These are phyloP conservation scores for Tricholoma matsutake DNA, from an alignment of 768 basidiomycete genomes.

Conservation along the genomic window DNA sequence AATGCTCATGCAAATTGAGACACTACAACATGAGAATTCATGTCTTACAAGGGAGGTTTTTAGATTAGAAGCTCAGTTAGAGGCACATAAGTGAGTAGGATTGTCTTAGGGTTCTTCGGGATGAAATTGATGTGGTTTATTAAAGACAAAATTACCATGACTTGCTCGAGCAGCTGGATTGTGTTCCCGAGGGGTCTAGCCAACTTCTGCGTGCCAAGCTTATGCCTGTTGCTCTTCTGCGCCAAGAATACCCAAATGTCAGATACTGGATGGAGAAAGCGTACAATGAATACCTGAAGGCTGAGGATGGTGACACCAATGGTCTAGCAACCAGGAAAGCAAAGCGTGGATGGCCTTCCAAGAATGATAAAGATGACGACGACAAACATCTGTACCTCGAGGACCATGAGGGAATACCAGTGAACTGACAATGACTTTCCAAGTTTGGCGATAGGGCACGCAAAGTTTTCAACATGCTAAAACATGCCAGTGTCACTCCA, in stretches of 20 bases:
- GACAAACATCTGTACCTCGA: constrained; percentile 13
- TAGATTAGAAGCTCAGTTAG: too few species aligned
- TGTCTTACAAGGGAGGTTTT: neutral
- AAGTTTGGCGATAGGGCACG: constrained; percentile 7
- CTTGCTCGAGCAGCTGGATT: neutral
- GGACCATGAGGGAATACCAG: too few species aligned
- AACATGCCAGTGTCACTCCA: neutral
- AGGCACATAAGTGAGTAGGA: neutral
- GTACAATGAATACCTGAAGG: too few species aligned
- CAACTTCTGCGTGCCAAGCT: too few species aligned
- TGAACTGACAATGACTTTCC: too few species aligned
- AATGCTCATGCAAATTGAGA: neutral
- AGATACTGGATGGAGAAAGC: constrained; percentile 7
- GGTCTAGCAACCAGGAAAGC: constrained; percentile 9
- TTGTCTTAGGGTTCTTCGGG: neutral
- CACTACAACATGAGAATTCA: neutral
- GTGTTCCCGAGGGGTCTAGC: neutral
- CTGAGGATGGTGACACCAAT: too few species aligned
- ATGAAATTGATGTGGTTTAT: too few species aligned
- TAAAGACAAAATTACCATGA: neutral
- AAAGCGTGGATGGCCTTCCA: constrained; percentile 6
- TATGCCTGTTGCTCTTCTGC: too few species aligned
- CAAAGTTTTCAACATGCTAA: constrained; percentile 9
- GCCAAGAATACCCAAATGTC: too few species aligned
- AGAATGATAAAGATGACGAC: neutral